Conservation (phyloP, 306 rosid species). For the Cicer pinnatifidum region DNA sequence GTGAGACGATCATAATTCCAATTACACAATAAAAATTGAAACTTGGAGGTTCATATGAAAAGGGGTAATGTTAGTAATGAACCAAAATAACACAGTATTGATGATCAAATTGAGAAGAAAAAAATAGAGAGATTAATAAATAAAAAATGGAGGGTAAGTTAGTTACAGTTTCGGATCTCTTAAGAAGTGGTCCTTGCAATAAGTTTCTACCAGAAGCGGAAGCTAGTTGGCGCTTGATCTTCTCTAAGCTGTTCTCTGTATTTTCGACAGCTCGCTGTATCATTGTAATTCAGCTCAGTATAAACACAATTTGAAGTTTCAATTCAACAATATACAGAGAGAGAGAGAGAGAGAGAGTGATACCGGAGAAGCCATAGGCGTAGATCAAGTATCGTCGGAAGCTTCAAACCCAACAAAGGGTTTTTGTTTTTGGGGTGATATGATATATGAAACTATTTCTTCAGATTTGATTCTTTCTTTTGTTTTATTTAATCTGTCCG, state of each 20-base stretch:
- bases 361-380: conserved; percentile 85
- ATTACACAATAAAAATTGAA: conserved; percentile 25
- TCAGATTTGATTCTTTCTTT: conserved; percentile 25
- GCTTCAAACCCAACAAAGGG: conserved; percentile 39
- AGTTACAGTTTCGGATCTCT: conserved; percentile 94
- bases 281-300: conserved; percentile 38
- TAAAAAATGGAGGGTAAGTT: background rate
- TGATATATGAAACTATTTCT: background rate
- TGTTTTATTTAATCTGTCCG: background rate
- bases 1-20: conserved; percentile 9
- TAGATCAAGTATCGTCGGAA: conserved; percentile 48
- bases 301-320: conserved; percentile 1
- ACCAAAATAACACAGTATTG: conserved; percentile 7
- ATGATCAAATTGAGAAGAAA: conserved; percentile 24
- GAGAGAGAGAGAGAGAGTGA: conserved; percentile 31
- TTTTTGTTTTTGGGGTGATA: conserved; percentile 35
- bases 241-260: conserved; percentile 89
- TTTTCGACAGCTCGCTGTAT: conserved; percentile 66
- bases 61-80: conserved; percentile 4
- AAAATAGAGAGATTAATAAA: conserved; percentile 6
- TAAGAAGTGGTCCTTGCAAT: conserved; percentile 97
- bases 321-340: background rate
- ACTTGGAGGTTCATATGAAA: conserved; percentile 7
- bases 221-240: conserved; percentile 95
- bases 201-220: conserved; percentile 87